Conservation (phyloP, 306 rosid genomes). For the Quercus parvula region DNA sequence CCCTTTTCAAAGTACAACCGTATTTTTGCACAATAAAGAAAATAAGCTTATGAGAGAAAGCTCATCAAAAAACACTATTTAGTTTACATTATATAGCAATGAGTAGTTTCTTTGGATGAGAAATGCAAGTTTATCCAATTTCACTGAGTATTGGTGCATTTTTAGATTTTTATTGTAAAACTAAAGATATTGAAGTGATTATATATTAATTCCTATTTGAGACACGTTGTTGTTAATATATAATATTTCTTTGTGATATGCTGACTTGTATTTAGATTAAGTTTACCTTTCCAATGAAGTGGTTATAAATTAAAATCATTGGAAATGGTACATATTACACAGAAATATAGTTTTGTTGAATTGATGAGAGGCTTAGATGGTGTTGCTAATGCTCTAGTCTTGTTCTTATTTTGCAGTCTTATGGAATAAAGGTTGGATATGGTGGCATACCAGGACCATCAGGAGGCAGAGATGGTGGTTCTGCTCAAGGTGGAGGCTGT, state of each 20-base stretch:
- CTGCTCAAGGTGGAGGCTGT: constrained; percentile 79
- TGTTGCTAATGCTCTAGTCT: constrained; percentile 20
- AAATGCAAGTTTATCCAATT: background rate
- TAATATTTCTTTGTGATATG: background rate
- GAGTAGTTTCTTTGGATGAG: background rate
- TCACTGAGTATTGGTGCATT: background rate
- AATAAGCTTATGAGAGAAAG: too few species aligned
- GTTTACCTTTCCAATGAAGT: background rate
- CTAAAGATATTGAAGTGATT: background rate
- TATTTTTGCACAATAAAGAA: too few species aligned
- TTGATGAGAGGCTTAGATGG: background rate
- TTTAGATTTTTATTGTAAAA: background rate
- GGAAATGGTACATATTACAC: background rate
- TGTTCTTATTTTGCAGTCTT: constrained; percentile 60
- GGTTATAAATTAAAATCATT: background rate
- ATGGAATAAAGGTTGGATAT: constrained; percentile 96
- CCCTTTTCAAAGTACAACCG: too few species aligned
- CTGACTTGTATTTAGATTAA: background rate
- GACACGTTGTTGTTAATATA: background rate
- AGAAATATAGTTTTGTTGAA: background rate
- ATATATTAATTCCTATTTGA: background rate
- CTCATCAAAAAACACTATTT: background rate
- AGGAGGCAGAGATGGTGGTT: constrained; percentile 90
- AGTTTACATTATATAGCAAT: background rate
- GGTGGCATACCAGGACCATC: constrained; percentile 98